phyloP scores from a whole-genome alignment of 2,329 filamentous ascomycete species.

The Ophiosphaerella herpotricha region DNA sequence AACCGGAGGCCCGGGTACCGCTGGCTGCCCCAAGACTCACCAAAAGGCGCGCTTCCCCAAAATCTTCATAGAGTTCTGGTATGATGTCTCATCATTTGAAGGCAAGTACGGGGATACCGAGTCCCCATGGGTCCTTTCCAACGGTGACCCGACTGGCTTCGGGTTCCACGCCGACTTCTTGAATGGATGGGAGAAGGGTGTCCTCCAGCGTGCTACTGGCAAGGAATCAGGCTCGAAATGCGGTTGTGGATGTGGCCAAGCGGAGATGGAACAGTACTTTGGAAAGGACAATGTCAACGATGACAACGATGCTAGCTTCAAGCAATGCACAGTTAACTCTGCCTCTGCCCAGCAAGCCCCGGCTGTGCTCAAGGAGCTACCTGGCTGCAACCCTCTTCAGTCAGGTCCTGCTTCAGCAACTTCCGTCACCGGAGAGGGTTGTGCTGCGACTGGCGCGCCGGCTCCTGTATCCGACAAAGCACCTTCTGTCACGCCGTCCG shows the following conservation, averaged over 20 bases:
- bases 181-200: constrained; percentile 46
- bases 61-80: constrained; percentile 49
- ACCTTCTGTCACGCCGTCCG: constrained; percentile 10
- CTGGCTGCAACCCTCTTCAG: constrained; percentile 48
- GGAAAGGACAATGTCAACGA: constrained; percentile 42
- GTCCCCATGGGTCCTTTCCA: constrained; percentile 42
- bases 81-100: constrained; percentile 41
- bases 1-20: constrained; percentile 24
- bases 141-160: constrained; percentile 45
- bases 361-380: constrained; percentile 35
- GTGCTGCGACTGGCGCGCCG: constrained; percentile 22
- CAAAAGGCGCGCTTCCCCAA: constrained; percentile 41
- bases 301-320: constrained; percentile 31
- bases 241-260: constrained; percentile 42
- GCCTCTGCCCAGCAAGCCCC: constrained; percentile 19
- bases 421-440: constrained; percentile 30
- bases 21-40: constrained; percentile 38
- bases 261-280: constrained; percentile 45
- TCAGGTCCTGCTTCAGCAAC: constrained; percentile 40
- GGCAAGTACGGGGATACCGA: constrained; percentile 36
- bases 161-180: constrained; percentile 46
- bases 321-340: constrained; percentile 30
- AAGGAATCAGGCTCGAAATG: constrained; percentile 43
- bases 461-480: constrained; percentile 7
- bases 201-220: constrained; percentile 42